Percentiles rank a stretch among this genome's conserved stretches.
Conservation (phyloP, 2,329 filamentous ascomycete genomes). For the Fonsecaea monophora region DNA sequence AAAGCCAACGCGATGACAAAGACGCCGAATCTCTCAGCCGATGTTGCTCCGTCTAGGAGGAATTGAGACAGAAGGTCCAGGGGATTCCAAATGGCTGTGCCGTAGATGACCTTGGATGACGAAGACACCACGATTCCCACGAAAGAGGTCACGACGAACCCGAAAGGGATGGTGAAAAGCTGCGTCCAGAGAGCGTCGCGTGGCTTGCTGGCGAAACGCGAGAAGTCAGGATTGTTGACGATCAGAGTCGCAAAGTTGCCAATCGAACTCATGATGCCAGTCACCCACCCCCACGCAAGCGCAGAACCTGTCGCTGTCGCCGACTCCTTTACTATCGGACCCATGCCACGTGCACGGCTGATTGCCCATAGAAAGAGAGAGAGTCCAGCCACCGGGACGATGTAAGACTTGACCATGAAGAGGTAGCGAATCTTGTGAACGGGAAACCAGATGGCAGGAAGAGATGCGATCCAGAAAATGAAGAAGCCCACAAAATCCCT, state of each 20-base stretch:
- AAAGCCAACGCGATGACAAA: slow-evolving; percentile 57
- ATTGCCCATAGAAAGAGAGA: slow-evolving; percentile 89
- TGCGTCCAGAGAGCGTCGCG: slow-evolving; percentile 43
- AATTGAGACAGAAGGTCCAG: slow-evolving; percentile 49
- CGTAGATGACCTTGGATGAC: slow-evolving; percentile 46
- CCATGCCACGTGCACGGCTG: slow-evolving; percentile 79
- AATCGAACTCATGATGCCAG: slow-evolving; percentile 85
- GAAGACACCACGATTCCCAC: slow-evolving; percentile 50
- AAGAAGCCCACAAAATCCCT: slow-evolving; percentile 47
- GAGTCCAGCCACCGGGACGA: slow-evolving; percentile 82
- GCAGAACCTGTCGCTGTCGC: slow-evolving; percentile 68
- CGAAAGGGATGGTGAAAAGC: slow-evolving; percentile 36
- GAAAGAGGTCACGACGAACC: slow-evolving; percentile 39
- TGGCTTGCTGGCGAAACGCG: slow-evolving; percentile 68
- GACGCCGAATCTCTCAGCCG: slow-evolving; percentile 51
- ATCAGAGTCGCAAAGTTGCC: slow-evolving; percentile 91
- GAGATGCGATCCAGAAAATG: slow-evolving; percentile 43
- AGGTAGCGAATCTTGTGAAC: slow-evolving; percentile 67
- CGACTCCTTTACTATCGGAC: slow-evolving; percentile 77
- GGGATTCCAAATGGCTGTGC: slow-evolving; percentile 53
- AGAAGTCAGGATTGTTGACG: slow-evolving; percentile 66
- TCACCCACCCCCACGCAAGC: slow-evolving; percentile 81
- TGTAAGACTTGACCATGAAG: slow-evolving; percentile 86
- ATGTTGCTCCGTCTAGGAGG: slow-evolving; percentile 46
- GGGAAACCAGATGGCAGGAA: slow-evolving; percentile 42